Evolutionary conservation across 257 asterid species (phyloP).

Genomic region (Nyctanthes arbortristis): DNA sequence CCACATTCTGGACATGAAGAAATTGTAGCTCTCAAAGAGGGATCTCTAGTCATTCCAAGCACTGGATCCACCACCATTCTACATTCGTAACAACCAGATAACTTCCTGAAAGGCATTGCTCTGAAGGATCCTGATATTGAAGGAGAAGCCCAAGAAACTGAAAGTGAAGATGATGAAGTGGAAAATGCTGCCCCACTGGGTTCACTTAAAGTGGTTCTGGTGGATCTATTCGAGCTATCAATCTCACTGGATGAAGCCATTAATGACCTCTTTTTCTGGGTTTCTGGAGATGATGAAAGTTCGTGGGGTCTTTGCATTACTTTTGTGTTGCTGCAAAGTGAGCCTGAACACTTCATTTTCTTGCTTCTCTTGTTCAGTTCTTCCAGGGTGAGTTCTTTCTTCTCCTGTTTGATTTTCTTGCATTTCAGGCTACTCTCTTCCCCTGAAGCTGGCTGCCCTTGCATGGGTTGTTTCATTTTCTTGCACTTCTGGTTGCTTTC

Average conservation of each 20-base stretch:
- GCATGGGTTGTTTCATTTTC: too few relatives aligned
- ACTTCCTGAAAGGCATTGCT: conserved; percentile 73
- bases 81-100: conserved; percentile 85
- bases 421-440: too few relatives aligned
- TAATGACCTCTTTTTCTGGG: conserved; percentile 32
- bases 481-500: conserved; percentile 10
- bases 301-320: conserved; percentile 78
- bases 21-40: conserved; percentile 62
- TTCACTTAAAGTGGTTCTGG: conserved; percentile 20
- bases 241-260: conserved; percentile 25
- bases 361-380: conserved; percentile 42
- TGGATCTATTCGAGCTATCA: conserved; percentile 42
- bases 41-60: conserved; percentile 71
- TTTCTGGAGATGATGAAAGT: conserved; percentile 32
- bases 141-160: too few relatives aligned
- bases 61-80: conserved; percentile 90
- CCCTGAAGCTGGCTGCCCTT: too few relatives aligned
- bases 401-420: conserved; percentile 19
- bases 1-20: conserved; percentile 68
- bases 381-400: conserved; percentile 30
- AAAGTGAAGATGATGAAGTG: conserved; percentile 31
- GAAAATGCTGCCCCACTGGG: conserved; percentile 25
- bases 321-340: conserved; percentile 84
- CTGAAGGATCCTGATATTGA: conserved; percentile 54
- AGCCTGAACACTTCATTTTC: conserved; percentile 78